Evolutionary conservation across 352 stramenopile genomes (phyloP).

Genomic region (Globisporangium paroecandrum): DNA sequence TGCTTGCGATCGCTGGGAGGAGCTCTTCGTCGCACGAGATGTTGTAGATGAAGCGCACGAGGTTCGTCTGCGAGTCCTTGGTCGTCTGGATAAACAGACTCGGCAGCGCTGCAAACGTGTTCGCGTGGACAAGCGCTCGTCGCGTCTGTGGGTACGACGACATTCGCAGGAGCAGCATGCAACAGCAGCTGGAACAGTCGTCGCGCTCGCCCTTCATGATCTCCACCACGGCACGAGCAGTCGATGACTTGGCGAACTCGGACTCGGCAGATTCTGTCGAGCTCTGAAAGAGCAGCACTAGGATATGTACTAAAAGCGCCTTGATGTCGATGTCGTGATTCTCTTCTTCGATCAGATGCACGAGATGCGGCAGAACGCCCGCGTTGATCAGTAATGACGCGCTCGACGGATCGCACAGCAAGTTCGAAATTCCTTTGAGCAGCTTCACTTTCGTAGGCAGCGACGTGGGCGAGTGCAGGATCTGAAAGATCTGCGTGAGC

Average conservation of each 20-base stretch:
- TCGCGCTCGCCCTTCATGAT: constrained; percentile 21
- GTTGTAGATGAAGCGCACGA: constrained; percentile 64
- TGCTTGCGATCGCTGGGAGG: constrained; percentile 20
- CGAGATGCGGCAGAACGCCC: constrained; percentile 27
- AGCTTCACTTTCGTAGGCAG: constrained; percentile 34
- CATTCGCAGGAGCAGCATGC: constrained; percentile 54
- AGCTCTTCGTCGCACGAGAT: constrained; percentile 43
- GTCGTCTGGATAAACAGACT: constrained; percentile 31
- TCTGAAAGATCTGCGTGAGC: constrained; percentile 37
- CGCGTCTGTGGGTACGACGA: constrained; percentile 44
- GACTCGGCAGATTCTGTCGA: constrained; percentile 22
- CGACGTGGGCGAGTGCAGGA: constrained; percentile 23
- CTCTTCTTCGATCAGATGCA: constrained; percentile 27
- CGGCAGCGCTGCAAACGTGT: constrained; percentile 24
- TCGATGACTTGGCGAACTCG: constrained; percentile 30
- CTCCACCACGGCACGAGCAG: constrained; percentile 20
- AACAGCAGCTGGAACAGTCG: constrained; percentile 41
- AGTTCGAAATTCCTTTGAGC: constrained; percentile 47
- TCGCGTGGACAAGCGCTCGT: constrained; percentile 15
- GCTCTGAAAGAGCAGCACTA: constrained; percentile 33
- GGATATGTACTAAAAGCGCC: constrained; percentile 25
- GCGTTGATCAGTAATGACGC: constrained; percentile 24
- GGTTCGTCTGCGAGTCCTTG: constrained; percentile 31
- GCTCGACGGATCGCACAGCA: constrained; percentile 37
- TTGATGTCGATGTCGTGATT: constrained; percentile 14